Base-by-base conservation (phyloP, 805 yeast genomes). In the Suhomyces xylopsoci region DNA sequence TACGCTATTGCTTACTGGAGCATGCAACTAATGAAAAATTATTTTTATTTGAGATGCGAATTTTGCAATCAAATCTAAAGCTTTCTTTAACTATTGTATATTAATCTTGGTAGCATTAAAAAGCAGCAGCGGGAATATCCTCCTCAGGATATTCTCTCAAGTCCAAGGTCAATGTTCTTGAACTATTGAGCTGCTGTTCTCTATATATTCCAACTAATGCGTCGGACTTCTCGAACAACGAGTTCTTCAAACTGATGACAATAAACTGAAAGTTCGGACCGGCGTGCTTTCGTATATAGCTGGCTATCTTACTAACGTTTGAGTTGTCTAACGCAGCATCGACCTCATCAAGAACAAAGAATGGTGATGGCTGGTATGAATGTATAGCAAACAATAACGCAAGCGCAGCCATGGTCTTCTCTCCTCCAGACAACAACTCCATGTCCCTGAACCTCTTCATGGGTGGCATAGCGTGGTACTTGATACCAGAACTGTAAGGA, bases 391-490 rank as follows among this genome's bases (percentile, higher is more conserved):
- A 94, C 47, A 94, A 69, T 56, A 94, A 74, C 0, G 98, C 97
- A 57, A 94, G 73, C 0, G 99, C 99, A 2, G 99, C 99, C 67
- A 94, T 86, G 1, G 97, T 89, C 65, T 92, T 91, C 65, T 94
- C 99, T 51, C 99, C 99, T 50, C 99, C 99, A 0, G 97, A 90
- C 20, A 94, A 76, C 51, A 88, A 81, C 53, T 90, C 96, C 90
- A 94, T 91, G 58, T 90, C 97, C 58, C 93, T 80, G 67, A 91
- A 94, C 59, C 97, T 78, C 63, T 94, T 94, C 82, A 88, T 81
- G 8, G 98, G 98, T 1, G 98, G 98, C 87, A 91, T 91, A 0
- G 97, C 97, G 67, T 90, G 94, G 61, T 90, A 94, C 60, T 84
- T 87, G 45, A 91, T 79, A 2, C 98, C 99, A 0, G 84, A 82